Evolutionary conservation across 345 rosid species (phyloP).

Genomic region (Murraya koenigii): DNA sequence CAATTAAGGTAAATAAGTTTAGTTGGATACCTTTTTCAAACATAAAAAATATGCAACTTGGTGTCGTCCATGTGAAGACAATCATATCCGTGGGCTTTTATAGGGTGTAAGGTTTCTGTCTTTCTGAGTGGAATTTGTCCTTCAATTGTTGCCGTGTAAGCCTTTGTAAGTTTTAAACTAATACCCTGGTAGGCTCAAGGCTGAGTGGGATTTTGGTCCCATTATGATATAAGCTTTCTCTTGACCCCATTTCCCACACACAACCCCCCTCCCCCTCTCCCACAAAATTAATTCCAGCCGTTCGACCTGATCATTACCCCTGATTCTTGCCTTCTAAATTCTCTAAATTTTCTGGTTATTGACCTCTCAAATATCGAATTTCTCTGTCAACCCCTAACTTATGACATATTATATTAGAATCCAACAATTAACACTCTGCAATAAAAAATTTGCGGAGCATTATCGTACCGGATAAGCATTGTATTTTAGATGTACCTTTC

Average conservation of each 20-base stretch:
- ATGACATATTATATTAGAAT: too few relatives aligned
- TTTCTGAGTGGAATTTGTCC: conserved; percentile 21
- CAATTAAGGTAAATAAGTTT: conserved; percentile 9
- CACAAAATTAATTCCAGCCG: conserved; percentile 22
- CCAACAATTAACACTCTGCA: too few relatives aligned
- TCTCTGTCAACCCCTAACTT: too few relatives aligned
- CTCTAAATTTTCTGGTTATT: too few relatives aligned
- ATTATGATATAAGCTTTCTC: too few relatives aligned
- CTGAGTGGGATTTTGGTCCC: conserved; percentile 46
- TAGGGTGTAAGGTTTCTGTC: too few relatives aligned
- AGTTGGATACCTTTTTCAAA: conserved; percentile 12
- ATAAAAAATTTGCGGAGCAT: too few relatives aligned
- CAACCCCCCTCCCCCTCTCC: too few relatives aligned
- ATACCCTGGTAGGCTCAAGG: neutral
- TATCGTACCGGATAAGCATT: too few relatives aligned
- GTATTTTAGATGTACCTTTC: neutral
- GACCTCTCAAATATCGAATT: too few relatives aligned
- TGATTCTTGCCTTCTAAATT: too few relatives aligned
- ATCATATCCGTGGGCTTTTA: conserved; percentile 20
- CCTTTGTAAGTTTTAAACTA: neutral
- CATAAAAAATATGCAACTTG: conserved; percentile 23
- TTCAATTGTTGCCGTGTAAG: conserved; percentile 15
- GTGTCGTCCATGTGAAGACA: conserved; percentile 53
- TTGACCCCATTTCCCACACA: too few relatives aligned
- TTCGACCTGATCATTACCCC: conserved; percentile 8